A percentile compares a stretch with the other conserved stretches of the same genome.
phyloP scores from a whole-genome alignment of 108 stramenopile species.

The Cyclotella atomus region DNA sequence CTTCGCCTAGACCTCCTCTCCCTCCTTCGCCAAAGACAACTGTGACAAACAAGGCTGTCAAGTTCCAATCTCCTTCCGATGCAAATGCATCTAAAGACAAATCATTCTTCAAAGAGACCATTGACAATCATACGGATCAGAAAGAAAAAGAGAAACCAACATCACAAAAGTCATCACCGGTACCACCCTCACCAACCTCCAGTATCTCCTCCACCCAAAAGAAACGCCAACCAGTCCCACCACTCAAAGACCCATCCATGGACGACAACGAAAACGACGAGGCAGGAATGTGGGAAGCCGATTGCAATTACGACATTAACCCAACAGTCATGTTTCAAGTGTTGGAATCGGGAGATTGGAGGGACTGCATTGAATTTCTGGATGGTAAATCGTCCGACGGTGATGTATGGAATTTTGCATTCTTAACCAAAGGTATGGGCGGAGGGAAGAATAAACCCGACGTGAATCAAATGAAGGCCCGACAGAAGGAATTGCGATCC shows the following conservation, averaged over 20 bases:
- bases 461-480: slow-evolving; percentile 16
- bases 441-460: slow-evolving; percentile 13
- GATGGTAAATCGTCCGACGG: slow-evolving; percentile 39
- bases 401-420: slow-evolving; percentile 32
- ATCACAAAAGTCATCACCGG: background rate
- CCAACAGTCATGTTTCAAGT: slow-evolving; percentile 73
- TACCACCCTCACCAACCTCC: slow-evolving; percentile 18
- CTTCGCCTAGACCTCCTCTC: background rate
- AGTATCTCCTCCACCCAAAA: slow-evolving; percentile 9
- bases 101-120: background rate
- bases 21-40: slow-evolving; percentile 3
- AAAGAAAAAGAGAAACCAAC: background rate
- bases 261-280: slow-evolving; percentile 46
- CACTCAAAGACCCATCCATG: slow-evolving; percentile 39
- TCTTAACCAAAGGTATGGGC: slow-evolving; percentile 12
- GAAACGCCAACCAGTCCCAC: slow-evolving; percentile 46
- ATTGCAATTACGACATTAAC: slow-evolving; percentile 70
- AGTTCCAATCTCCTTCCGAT: slow-evolving; percentile 13
- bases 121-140: background rate
- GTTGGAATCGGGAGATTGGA: slow-evolving; percentile 70
- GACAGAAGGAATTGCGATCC: slow-evolving; percentile 35
- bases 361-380: slow-evolving; percentile 48
- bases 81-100: background rate
- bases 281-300: slow-evolving; percentile 47
- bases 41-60: slow-evolving; percentile 15